Conservation (phyloP, 345 rosid species). For the Combretum micranthum region DNA sequence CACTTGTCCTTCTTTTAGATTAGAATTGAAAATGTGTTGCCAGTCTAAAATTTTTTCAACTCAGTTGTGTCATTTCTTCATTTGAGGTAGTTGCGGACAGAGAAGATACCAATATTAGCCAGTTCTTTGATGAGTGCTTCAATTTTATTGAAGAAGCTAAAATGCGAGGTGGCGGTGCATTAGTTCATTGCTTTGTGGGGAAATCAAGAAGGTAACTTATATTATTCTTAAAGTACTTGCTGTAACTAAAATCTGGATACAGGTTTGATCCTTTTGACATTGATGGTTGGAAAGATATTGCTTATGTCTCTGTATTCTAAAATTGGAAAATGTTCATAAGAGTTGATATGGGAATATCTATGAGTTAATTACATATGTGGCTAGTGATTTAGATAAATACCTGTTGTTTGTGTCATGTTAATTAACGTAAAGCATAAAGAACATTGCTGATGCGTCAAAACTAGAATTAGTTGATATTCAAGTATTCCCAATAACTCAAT, state of each 20-base stretch:
- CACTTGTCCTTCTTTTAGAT: neutral
- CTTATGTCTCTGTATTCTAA: too few relatives aligned
- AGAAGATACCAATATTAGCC: conserved; percentile 48
- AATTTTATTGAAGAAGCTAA: conserved; percentile 64
- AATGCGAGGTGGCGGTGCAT: conserved; percentile 53
- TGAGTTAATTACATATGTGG: too few relatives aligned
- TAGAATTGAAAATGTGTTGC: conserved; percentile 1
- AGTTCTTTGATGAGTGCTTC: conserved; percentile 55
- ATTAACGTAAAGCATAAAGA: too few relatives aligned
- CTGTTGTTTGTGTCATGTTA: too few relatives aligned
- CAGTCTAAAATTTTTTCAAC: neutral
- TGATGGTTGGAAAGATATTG: neutral
- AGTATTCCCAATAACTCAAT: neutral
- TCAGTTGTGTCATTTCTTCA: neutral
- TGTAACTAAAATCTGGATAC: neutral
- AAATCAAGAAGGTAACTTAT: conserved; percentile 45
- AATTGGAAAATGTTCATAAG: too few relatives aligned
- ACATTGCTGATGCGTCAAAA: too few relatives aligned
- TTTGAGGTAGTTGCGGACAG: conserved; percentile 38
- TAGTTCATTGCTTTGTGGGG: conserved; percentile 73
- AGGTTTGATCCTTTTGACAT: neutral
- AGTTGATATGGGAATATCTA: too few relatives aligned
- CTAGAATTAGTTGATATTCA: too few relatives aligned
- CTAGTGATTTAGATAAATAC: too few relatives aligned
- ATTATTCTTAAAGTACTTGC: neutral